Evolutionary conservation across 768 basidiomycete genomes (phyloP), one percentile per base, ranked within the genome.

Genomic region (Hydnomerulius pinastri): DNA sequence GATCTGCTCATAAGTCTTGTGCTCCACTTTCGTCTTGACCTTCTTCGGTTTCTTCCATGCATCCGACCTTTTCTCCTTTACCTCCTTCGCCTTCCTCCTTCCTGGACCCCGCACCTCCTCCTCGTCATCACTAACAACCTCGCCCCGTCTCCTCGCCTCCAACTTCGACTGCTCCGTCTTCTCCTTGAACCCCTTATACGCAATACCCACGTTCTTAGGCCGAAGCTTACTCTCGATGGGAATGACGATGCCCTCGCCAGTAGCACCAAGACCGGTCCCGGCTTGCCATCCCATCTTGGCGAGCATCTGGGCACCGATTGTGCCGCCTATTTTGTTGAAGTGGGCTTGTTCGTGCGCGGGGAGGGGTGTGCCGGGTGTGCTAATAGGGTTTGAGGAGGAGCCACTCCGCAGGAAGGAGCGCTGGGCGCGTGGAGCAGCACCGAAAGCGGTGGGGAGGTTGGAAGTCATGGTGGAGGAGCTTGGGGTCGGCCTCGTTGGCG

Each of bases 1-100:
- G 46, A 98, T 91, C 69, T 99, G 83, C 69, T 99, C 97, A 64
- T 98, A 99, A 0, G 94, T 93, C 77, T 96, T 97, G 74, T 98
- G 94, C 64, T 92, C 86, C 28, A 94, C 74, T 69, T 83, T 92
- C 18, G 80, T 84, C 71, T 92, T 97, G 47, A 83, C 77, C 67
- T 88, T 94, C 77, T 82, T 90, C 6, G 89, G 83, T 53, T 81
- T 81, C 72, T 88, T 94, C 95, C 94, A 97, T 4, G 79, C 79
- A 53, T 93, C 87, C 13, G 88, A 79, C 62, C 82, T 74, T 59
- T 86, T 83, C 46, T 75, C 76, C 58, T 82, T 82, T 62, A 77
- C 83, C 47, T 73, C 76, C 73, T 71, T 59, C 71, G 76, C 63
- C 74, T 82, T 67, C 44, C 46, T 53, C 27, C 37, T 66, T 9